These are phyloP conservation scores for Penicillium fuscoglaucum DNA, from an alignment of 2,329 filamentous ascomycete genomes.

Conservation along the genomic window DNA sequence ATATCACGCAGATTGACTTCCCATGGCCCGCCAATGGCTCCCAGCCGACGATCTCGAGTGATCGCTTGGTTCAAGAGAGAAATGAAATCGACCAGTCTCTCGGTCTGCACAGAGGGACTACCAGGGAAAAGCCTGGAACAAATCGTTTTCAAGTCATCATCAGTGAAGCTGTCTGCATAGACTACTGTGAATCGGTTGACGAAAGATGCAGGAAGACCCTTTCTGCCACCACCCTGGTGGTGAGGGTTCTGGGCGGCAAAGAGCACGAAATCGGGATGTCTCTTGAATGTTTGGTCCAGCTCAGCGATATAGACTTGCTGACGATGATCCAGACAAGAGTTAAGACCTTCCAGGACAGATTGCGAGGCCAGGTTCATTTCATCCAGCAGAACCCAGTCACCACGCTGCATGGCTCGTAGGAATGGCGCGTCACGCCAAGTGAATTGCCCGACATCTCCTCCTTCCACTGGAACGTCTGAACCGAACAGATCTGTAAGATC, in stretches of 20 bases:
- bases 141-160: slow-evolving; percentile 78
- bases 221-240: slow-evolving; percentile 92
- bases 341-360: slow-evolving; percentile 91
- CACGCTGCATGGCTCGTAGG: slow-evolving; percentile 91
- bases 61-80: slow-evolving; percentile 73
- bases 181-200: slow-evolving; percentile 98
- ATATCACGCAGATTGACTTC: slow-evolving; percentile 94
- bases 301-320: slow-evolving; percentile 95
- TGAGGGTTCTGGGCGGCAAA: slow-evolving; percentile 98
- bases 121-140: slow-evolving; percentile 73
- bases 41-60: slow-evolving; percentile 56
- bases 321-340: slow-evolving; percentile 93
- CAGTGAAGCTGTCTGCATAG: slow-evolving; percentile 85
- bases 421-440: slow-evolving; percentile 96
- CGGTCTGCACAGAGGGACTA: slow-evolving; percentile 60
- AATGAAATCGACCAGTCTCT: slow-evolving; percentile 75
- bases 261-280: slow-evolving; percentile 85
- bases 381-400: slow-evolving; percentile 94
- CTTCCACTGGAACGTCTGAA: slow-evolving; percentile 92
- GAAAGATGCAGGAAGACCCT: slow-evolving; percentile 91
- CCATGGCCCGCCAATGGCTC: slow-evolving; percentile 73
- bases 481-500: slow-evolving; percentile 97
- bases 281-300: slow-evolving; percentile 87
- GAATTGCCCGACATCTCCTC: slow-evolving; percentile 86
- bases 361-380: slow-evolving; percentile 99